phyloP scores from a whole-genome alignment of 2,329 filamentous ascomycete species.

The Penicillium sp. region DNA sequence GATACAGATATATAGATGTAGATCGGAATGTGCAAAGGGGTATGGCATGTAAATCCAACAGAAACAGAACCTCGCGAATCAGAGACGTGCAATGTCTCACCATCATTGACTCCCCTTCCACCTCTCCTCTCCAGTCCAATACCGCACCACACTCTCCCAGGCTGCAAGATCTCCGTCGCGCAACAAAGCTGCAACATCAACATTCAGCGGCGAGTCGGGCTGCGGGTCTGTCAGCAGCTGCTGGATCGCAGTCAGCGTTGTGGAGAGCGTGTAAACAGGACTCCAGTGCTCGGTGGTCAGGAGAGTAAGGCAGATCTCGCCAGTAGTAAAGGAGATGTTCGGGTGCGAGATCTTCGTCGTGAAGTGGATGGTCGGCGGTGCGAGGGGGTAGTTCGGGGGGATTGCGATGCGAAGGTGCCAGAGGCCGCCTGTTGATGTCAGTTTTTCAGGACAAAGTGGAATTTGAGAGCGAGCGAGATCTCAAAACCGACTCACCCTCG shows the following conservation, averaged over 20 bases:
- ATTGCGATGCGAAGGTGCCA: conserved; percentile 81
- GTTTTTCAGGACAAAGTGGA: neutral
- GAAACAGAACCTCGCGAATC: neutral
- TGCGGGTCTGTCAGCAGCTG: conserved; percentile 48
- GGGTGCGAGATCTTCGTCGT: conserved; percentile 82
- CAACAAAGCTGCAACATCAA: conserved; percentile 50
- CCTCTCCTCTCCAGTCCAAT: conserved; percentile 49
- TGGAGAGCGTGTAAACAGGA: conserved; percentile 73
- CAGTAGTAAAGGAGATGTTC: conserved; percentile 72
- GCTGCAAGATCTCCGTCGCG: conserved; percentile 47
- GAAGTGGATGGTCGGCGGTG: conserved; percentile 77
- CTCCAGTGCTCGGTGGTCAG: conserved; percentile 74
- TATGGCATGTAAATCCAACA: conserved; percentile 1
- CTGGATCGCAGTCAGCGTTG: conserved; percentile 49
- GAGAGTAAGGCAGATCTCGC: conserved; percentile 93
- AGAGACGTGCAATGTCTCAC: neutral
- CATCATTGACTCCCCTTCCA: conserved; percentile 36
- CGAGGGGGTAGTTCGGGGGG: conserved; percentile 74
- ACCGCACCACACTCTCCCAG: conserved; percentile 50
- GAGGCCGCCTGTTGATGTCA: conserved; percentile 60
- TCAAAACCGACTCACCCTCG: conserved; percentile 49
- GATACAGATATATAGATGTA: neutral
- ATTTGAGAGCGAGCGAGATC: neutral
- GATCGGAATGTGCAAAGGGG: conserved; percentile 5
- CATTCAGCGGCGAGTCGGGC: conserved; percentile 51